These are phyloP conservation scores for Trifolium subterraneum DNA, from an alignment of 306 rosid species.

Conservation along the genomic window DNA sequence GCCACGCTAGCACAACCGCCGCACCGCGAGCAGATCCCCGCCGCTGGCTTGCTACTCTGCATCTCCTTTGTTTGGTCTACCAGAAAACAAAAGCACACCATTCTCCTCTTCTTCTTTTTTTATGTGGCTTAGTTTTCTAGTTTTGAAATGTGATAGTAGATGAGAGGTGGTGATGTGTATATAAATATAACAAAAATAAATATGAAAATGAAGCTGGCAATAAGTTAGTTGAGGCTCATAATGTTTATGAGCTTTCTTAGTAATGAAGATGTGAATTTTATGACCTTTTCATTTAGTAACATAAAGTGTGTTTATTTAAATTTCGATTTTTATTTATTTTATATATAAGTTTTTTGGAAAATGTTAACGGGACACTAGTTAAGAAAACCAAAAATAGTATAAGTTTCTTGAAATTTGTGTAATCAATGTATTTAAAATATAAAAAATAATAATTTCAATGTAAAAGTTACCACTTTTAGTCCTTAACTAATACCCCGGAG, in stretches of 20 bases:
- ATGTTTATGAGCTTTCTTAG: constrained; percentile 3
- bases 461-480: too few species aligned
- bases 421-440: too few species aligned
- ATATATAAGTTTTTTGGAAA: too few species aligned
- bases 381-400: too few species aligned
- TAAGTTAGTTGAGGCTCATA: constrained; percentile 28
- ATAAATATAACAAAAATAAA: not conserved
- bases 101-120: not conserved
- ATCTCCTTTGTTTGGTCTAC: constrained; percentile 76
- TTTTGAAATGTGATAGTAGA: not conserved
- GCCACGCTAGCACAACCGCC: constrained; percentile 95
- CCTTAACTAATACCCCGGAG: too few species aligned
- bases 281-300: not conserved
- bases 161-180: not conserved
- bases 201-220: not conserved
- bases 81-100: constrained; percentile 85
- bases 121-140: not conserved
- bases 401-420: too few species aligned
- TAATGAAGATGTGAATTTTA: constrained; percentile 1
- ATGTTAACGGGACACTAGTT: too few species aligned
- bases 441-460: too few species aligned
- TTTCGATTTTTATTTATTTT: not conserved
- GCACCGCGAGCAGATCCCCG: constrained; percentile 84
- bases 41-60: constrained; percentile 81
- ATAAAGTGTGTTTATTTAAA: constrained; percentile 5